Evolutionary conservation across 345 rosid genomes (phyloP).

Genomic region (Nephelium lappaceum): DNA sequence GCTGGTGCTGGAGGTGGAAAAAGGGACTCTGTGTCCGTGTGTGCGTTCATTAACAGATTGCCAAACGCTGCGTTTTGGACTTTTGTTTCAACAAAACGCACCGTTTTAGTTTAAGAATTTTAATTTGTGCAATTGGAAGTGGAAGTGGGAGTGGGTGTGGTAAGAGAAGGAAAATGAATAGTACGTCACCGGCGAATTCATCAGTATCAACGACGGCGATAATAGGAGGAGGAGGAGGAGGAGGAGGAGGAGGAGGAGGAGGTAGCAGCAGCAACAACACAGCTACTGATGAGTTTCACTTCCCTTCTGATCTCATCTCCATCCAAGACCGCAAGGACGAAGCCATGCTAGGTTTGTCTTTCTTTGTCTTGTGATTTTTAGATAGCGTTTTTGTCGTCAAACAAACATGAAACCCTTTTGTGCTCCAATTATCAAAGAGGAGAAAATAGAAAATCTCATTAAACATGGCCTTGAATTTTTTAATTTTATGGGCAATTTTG

Average conservation of each 20-base stretch:
- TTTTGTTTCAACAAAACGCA: too few species aligned
- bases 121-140: too few species aligned
- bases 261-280: slow-evolving; percentile 57
- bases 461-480: neutral
- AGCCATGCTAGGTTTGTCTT: slow-evolving; percentile 48
- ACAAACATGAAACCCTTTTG: neutral
- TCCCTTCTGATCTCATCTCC: slow-evolving; percentile 66
- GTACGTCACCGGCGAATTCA: slow-evolving; percentile 73
- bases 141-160: neutral
- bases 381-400: neutral
- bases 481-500: too few species aligned
- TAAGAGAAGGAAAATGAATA: slow-evolving; percentile 44
- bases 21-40: too few species aligned
- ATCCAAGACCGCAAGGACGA: slow-evolving; percentile 67
- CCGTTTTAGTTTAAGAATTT: too few species aligned
- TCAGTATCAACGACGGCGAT: slow-evolving; percentile 75
- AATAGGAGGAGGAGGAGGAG: slow-evolving; percentile 60
- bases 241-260: slow-evolving; percentile 63
- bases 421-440: neutral
- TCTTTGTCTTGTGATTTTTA: neutral
- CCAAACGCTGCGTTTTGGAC: too few species aligned
- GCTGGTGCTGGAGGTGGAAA: too few species aligned
- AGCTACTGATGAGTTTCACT: slow-evolving; percentile 61
- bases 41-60: too few species aligned
- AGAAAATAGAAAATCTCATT: neutral